Evolutionary conservation across 2,329 filamentous ascomycete genomes (phyloP).

Genomic region (Rutstroemia sp.): DNA sequence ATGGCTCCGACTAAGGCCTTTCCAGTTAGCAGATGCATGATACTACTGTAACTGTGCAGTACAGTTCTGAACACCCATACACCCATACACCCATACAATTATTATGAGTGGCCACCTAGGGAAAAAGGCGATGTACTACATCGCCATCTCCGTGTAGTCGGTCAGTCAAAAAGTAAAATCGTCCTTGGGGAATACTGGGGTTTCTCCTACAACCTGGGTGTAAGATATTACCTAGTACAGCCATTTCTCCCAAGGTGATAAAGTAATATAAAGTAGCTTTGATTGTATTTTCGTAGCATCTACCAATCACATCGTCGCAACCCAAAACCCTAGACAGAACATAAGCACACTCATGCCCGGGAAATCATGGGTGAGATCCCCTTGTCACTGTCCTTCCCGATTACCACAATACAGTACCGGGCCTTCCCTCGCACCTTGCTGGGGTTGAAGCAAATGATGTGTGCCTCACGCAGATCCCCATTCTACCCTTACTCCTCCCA

Average conservation of each 20-base stretch:
- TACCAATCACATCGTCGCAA: background rate
- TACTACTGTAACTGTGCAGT: too few species aligned
- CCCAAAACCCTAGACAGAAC: background rate
- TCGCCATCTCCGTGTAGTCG: slow-evolving; percentile 10
- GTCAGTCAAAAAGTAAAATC: background rate
- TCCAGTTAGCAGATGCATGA: too few species aligned
- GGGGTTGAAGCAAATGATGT: background rate
- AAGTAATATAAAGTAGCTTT: background rate
- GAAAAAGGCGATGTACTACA: background rate
- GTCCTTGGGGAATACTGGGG: too few species aligned
- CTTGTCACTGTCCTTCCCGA: background rate
- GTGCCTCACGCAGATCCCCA: background rate
- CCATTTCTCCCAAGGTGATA: background rate
- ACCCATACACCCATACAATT: background rate
- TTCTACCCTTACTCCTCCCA: background rate
- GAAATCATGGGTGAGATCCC: background rate
- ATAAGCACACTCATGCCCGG: background rate
- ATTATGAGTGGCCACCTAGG: slow-evolving; percentile 6
- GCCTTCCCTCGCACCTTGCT: background rate
- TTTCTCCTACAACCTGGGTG: too few species aligned
- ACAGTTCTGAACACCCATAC: background rate
- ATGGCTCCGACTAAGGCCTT: background rate
- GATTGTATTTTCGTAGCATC: slow-evolving; percentile 1
- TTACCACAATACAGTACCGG: background rate
- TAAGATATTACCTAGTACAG: too few species aligned